Conservation (phyloP, 768 basidiomycete genomes). For the Mycena metata region DNA sequence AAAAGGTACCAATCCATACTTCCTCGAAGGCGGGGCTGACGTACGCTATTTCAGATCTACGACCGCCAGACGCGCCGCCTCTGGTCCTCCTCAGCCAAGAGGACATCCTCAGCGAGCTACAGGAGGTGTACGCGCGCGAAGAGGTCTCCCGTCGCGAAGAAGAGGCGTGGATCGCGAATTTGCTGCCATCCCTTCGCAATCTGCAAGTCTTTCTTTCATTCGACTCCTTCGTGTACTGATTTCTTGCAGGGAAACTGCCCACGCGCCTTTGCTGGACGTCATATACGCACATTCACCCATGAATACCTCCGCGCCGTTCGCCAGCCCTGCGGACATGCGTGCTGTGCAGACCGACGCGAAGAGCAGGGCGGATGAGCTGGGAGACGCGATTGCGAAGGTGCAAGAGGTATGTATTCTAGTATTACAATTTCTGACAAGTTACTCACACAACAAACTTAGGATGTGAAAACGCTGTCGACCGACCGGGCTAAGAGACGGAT, state of each 20-base stretch:
- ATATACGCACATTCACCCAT: conserved; percentile 44
- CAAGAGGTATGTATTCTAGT: conserved; percentile 39
- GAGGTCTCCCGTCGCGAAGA: conserved; percentile 32
- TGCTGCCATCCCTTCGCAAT: conserved; percentile 36
- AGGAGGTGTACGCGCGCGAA: conserved; percentile 19
- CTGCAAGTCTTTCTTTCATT: conserved; percentile 34
- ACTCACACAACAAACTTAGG: conserved; percentile 7
- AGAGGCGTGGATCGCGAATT: conserved; percentile 30
- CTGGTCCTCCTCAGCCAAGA: conserved; percentile 41
- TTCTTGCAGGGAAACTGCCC: conserved; percentile 32
- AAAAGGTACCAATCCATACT: conserved; percentile 29
- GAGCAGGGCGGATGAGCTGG: conserved; percentile 37
- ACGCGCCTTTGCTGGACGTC: conserved; percentile 38
- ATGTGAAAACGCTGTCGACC: conserved; percentile 20
- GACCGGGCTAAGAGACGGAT: conserved; percentile 27
- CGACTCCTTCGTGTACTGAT: not conserved
- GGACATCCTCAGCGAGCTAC: conserved; percentile 43
- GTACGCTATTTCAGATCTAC: conserved; percentile 30
- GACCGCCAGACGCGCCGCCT: conserved; percentile 39
- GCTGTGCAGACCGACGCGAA: conserved; percentile 39
- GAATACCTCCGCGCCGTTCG: conserved; percentile 46
- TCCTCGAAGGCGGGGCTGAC: not conserved
- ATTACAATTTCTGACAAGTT: not conserved
- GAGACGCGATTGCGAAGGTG: conserved; percentile 31
- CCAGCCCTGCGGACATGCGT: conserved; percentile 31